Evolutionary conservation across 1,284 basidiomycete species (phyloP).

Genomic region (Ceratobasidium sp.): DNA sequence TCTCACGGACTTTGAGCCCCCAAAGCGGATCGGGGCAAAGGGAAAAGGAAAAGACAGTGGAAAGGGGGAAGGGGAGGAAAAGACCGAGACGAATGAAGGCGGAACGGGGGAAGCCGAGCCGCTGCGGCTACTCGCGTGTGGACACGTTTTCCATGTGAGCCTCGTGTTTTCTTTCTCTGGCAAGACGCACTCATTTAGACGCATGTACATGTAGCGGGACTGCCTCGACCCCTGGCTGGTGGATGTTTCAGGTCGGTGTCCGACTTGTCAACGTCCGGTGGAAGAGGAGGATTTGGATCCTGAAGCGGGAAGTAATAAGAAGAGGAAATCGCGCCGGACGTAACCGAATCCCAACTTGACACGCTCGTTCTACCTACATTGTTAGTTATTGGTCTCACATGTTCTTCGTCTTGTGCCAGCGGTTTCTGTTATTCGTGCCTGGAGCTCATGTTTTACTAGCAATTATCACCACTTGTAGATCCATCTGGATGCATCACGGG

Average conservation of each 20-base stretch:
- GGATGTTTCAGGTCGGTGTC: conserved; percentile 79
- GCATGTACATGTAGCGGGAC: conserved; percentile 62
- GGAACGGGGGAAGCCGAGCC: conserved; percentile 77
- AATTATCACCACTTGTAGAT: not conserved
- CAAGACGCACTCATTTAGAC: not conserved
- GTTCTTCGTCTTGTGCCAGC: not conserved
- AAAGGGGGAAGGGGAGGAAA: conserved; percentile 49
- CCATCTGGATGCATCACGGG: not conserved
- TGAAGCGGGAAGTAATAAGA: conserved; percentile 11
- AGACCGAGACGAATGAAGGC: conserved; percentile 54
- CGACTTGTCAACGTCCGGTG: conserved; percentile 71
- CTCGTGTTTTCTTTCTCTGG: not conserved
- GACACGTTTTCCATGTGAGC: conserved; percentile 83
- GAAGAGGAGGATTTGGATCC: conserved; percentile 45
- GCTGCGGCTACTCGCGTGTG: conserved; percentile 70
- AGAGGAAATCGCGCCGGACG: conserved; percentile 19
- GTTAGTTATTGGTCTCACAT: not conserved
- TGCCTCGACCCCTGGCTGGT: conserved; percentile 79
- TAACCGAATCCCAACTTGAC: conserved; percentile 20
- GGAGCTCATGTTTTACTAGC: conserved; percentile 13
- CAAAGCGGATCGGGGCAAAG: conserved; percentile 55
- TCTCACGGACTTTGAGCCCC: conserved; percentile 80
- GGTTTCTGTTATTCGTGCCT: not conserved
- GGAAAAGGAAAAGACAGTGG: conserved; percentile 46
- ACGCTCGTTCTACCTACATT: not conserved